Evolutionary conservation across 345 rosid species (phyloP).

Genomic region (Pelargonium nanum): DNA sequence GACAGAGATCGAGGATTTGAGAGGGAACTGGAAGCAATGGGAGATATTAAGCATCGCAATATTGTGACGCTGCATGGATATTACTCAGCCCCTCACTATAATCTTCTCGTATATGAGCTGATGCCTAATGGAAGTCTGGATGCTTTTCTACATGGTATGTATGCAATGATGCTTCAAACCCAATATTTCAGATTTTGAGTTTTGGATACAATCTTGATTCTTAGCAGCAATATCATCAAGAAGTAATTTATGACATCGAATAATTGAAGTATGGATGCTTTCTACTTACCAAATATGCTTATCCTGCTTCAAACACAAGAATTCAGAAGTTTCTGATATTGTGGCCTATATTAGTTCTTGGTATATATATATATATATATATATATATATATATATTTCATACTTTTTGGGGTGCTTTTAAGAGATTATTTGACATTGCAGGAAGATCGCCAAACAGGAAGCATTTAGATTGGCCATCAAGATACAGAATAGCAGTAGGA

Average conservation of each 20-base stretch:
- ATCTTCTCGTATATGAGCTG: conserved; percentile 73
- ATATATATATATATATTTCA: not conserved
- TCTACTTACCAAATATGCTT: too few relatives aligned
- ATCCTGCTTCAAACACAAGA: too few relatives aligned
- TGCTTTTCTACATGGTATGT: conserved; percentile 43
- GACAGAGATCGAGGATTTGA: conserved; percentile 66
- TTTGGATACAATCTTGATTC: too few relatives aligned
- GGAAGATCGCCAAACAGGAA: conserved; percentile 32
- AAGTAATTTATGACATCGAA: too few relatives aligned
- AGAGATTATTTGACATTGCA: conserved; percentile 11
- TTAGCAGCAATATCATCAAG: too few relatives aligned
- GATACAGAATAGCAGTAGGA: conserved; percentile 66
- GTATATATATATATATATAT: too few relatives aligned
- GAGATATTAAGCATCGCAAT: conserved; percentile 79
- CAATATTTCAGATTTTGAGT: not conserved
- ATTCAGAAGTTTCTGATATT: not conserved
- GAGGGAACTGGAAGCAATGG: conserved; percentile 79
- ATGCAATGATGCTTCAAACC: not conserved
- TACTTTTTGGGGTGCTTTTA: not conserved
- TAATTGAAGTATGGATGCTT: too few relatives aligned
- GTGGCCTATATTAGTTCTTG: too few relatives aligned
- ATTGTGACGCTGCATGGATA: conserved; percentile 78
- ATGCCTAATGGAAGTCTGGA: conserved; percentile 85
- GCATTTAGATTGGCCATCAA: conserved; percentile 49
- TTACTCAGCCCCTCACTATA: conserved; percentile 44